Evolutionary conservation across 208 protist species (phyloP).

Genomic region (Leishmania lainsoni): DNA sequence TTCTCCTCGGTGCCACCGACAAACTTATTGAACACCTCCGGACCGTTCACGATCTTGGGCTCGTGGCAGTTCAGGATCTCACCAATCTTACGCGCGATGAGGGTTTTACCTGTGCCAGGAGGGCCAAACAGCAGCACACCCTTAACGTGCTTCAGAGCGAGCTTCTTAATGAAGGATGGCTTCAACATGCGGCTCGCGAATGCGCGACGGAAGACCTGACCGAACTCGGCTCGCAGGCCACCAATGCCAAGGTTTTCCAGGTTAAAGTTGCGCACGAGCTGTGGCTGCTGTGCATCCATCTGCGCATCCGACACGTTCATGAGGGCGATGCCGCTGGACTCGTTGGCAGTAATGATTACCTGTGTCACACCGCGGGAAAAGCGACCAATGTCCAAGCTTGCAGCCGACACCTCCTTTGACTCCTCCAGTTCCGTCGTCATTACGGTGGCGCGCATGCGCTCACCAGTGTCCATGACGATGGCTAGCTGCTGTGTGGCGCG

Average conservation of each 20-base stretch:
- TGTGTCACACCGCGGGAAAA: constrained; percentile 38
- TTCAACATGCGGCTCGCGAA: constrained; percentile 98
- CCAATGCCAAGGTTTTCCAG: constrained; percentile 96
- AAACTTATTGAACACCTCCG: constrained; percentile 99
- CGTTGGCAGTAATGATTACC: constrained; percentile 46
- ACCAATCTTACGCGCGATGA: constrained; percentile 99
- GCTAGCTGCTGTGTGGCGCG: constrained; percentile 61
- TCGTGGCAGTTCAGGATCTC: constrained; percentile 98
- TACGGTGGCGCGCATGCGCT: constrained; percentile 62
- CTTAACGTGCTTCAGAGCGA: constrained; percentile 98
- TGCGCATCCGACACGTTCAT: constrained; percentile 78
- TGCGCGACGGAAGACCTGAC: constrained; percentile 98
- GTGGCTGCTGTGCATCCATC: constrained; percentile 78
- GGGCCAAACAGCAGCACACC: constrained; percentile 98
- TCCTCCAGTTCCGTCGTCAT: constrained; percentile 30
- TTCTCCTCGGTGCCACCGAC: constrained; percentile 99
- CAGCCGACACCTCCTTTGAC: constrained; percentile 7
- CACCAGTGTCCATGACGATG: constrained; percentile 51
- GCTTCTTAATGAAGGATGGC: constrained; percentile 92
- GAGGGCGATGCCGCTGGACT: constrained; percentile 74
- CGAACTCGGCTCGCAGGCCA: constrained; percentile 96
- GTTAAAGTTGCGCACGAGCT: constrained; percentile 86
- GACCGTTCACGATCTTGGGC: constrained; percentile 98
- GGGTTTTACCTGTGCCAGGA: constrained; percentile 99
- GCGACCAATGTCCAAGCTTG: constrained; percentile 37